Conservation (phyloP, 2,329 filamentous ascomycete genomes). For the Penicillium digitatum region DNA sequence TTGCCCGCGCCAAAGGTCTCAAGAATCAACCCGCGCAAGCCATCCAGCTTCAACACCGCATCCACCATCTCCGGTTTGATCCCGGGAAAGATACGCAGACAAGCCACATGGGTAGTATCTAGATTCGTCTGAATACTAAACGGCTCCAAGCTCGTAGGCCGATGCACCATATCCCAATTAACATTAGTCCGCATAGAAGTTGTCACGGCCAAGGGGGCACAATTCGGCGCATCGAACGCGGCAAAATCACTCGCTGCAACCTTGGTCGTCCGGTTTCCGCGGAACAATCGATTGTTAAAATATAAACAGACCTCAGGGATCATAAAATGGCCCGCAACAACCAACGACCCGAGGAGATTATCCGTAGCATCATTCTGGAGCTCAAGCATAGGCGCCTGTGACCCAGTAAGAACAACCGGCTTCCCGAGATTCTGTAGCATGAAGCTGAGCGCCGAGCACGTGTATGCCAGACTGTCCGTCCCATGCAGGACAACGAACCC, state of each 20-base stretch:
- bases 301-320: constrained; percentile 91
- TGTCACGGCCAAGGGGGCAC: constrained; percentile 73
- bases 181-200: constrained; percentile 77
- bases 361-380: constrained; percentile 88
- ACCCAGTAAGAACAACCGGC: constrained; percentile 80
- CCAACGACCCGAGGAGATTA: constrained; percentile 81
- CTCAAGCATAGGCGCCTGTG: constrained; percentile 81
- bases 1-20: constrained; percentile 95
- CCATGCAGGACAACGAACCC: constrained; percentile 89
- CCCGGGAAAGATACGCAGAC: constrained; percentile 83
- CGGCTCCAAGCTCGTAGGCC: constrained; percentile 68
- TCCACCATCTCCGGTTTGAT: constrained; percentile 93
- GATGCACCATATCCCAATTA: constrained; percentile 71
- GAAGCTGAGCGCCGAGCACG: constrained; percentile 84
- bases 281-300: constrained; percentile 86
- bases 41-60: constrained; percentile 71
- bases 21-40: constrained; percentile 74
- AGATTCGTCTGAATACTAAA: constrained; percentile 71
- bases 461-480: constrained; percentile 85
- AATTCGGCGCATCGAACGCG: constrained; percentile 86
- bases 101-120: constrained; percentile 84
- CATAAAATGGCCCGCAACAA: constrained; percentile 87
- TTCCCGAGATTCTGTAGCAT: constrained; percentile 90
- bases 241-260: constrained; percentile 81
- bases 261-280: constrained; percentile 84